Conservation (phyloP, 2,329 filamentous ascomycete genomes). For the Fusarium torreyae region DNA sequence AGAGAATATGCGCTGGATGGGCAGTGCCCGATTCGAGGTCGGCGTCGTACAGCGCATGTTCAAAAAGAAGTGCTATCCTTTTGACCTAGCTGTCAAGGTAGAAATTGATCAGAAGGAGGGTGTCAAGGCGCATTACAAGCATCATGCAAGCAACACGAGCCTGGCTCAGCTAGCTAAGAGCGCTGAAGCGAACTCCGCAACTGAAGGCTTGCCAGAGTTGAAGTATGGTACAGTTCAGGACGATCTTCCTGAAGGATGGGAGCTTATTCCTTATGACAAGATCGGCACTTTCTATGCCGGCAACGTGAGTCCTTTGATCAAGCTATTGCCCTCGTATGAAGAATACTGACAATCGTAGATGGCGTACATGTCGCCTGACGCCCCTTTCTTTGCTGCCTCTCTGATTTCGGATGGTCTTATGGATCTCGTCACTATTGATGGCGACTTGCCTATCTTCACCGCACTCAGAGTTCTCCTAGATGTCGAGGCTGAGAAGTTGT, state of each 20-base stretch:
- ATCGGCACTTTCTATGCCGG: constrained; percentile 95
- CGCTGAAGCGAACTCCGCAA: constrained; percentile 45
- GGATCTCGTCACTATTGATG: constrained; percentile 86
- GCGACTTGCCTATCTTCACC: constrained; percentile 77
- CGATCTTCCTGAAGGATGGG: constrained; percentile 83
- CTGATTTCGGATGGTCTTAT: constrained; percentile 87
- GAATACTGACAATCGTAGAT: constrained; percentile 67
- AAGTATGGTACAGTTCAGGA: constrained; percentile 86
- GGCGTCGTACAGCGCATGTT: constrained; percentile 86
- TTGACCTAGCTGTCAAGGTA: constrained; percentile 88
- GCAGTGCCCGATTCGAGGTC: constrained; percentile 84
- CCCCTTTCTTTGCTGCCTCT: constrained; percentile 89
- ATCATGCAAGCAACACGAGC: constrained; percentile 58
- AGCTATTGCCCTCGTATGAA: background rate
- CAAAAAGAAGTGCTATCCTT: constrained; percentile 85
- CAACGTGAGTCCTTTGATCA: constrained; percentile 71
- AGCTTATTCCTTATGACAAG: constrained; percentile 79
- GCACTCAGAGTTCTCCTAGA: constrained; percentile 79
- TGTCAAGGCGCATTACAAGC: constrained; percentile 81
- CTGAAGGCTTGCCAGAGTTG: constrained; percentile 76
- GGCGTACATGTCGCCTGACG: constrained; percentile 89
- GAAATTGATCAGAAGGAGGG: constrained; percentile 81
- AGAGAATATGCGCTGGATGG: constrained; percentile 95
- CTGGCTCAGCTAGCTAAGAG: constrained; percentile 45
- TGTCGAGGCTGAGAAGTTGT: constrained; percentile 81